Conservation (phyloP, 768 basidiomycete species). For the Leucosporidium scottii region DNA sequence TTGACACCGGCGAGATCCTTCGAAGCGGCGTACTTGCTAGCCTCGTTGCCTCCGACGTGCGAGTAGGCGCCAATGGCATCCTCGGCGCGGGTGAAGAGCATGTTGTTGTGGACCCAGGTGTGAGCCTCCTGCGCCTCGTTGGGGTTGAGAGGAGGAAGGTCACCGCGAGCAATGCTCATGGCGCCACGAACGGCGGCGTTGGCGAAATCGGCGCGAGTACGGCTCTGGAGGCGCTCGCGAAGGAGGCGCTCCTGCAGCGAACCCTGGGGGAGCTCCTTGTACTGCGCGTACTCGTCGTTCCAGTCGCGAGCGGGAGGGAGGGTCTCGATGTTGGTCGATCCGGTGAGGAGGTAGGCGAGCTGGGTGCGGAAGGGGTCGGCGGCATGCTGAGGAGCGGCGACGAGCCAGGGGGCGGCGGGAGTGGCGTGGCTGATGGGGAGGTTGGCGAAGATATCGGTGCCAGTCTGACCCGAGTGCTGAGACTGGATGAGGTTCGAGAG, state of each 20-base stretch:
- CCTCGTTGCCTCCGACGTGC: constrained; percentile 46
- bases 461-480: constrained; percentile 19
- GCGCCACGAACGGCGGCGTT: constrained; percentile 43
- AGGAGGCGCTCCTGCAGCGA: constrained; percentile 43
- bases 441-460: constrained; percentile 40
- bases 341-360: constrained; percentile 46
- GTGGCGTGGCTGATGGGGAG: constrained; percentile 44
- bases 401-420: constrained; percentile 45
- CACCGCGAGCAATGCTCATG: constrained; percentile 43
- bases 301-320: constrained; percentile 46
- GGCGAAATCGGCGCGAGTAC: constrained; percentile 45
- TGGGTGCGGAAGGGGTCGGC: constrained; percentile 45
- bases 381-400: constrained; percentile 38
- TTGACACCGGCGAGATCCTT: constrained; percentile 47
- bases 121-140: constrained; percentile 43
- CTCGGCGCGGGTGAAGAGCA: constrained; percentile 47
- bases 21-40: constrained; percentile 44
- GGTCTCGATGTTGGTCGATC: constrained; percentile 42
- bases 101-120: constrained; percentile 46
- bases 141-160: constrained; percentile 46
- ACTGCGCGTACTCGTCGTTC: constrained; percentile 48
- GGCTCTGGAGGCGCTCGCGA: constrained; percentile 44
- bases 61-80: constrained; percentile 45
- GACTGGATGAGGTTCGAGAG: constrained; percentile 25
- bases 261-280: constrained; percentile 42